Evolutionary conservation across 345 rosid species (phyloP).

Genomic region (Boechera divaricarpa): DNA sequence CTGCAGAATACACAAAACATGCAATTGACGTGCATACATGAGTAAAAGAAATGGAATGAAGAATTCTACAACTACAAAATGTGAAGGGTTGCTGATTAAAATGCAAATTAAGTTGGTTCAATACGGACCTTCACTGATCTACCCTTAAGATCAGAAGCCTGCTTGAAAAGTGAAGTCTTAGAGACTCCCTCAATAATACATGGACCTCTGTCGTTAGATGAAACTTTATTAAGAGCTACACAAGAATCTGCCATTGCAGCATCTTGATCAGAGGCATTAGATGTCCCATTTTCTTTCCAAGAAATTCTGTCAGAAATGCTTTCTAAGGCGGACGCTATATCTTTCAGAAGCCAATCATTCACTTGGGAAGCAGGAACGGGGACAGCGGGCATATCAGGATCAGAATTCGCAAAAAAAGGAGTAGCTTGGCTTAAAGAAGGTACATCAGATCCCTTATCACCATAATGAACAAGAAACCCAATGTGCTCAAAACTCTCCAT

Average conservation of each 20-base stretch:
- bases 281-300: constrained; percentile 85
- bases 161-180: constrained; percentile 82
- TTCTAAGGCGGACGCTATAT: constrained; percentile 75
- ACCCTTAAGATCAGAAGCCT: constrained; percentile 88
- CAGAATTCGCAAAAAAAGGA: constrained; percentile 93
- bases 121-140: constrained; percentile 86
- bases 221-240: constrained; percentile 62
- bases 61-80: constrained; percentile 17
- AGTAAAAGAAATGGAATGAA: constrained; percentile 11
- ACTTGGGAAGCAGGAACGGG: constrained; percentile 86
- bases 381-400: constrained; percentile 92
- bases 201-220: constrained; percentile 64
- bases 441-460: constrained; percentile 78
- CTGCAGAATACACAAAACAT: constrained; percentile 53
- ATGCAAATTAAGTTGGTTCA: constrained; percentile 24
- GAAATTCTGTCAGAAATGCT: constrained; percentile 72
- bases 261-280: constrained; percentile 72
- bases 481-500: constrained; percentile 98
- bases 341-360: constrained; percentile 82
- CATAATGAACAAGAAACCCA: constrained; percentile 86
- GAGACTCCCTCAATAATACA: constrained; percentile 92
- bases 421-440: constrained; percentile 76
- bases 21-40: constrained; percentile 5
- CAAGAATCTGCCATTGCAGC: constrained; percentile 77
- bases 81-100: constrained; percentile 10